phyloP scores from a whole-genome alignment of 768 basidiomycete species.

The Lactifluus pinguis region DNA sequence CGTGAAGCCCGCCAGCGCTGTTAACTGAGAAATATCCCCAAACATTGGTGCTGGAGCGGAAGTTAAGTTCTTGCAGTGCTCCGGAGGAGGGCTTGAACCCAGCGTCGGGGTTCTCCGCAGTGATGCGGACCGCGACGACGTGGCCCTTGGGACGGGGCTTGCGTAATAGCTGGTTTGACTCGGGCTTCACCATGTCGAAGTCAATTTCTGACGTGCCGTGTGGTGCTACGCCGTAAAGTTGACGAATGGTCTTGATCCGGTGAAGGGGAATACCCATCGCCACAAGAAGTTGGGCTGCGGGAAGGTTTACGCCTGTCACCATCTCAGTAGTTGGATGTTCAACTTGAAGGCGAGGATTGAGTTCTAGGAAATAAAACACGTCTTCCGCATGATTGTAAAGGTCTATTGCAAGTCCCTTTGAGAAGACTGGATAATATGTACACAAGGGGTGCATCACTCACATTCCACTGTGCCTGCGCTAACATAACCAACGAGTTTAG shows the following conservation, averaged over 20 bases:
- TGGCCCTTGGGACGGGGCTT: slow-evolving; percentile 97
- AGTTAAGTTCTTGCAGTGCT: slow-evolving; percentile 95
- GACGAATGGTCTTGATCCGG: slow-evolving; percentile 91
- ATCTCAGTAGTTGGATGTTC: slow-evolving; percentile 99
- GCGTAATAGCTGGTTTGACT: slow-evolving; percentile 79
- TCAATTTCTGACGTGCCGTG: slow-evolving; percentile 88
- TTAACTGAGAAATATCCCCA: slow-evolving; percentile 99
- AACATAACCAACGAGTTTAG: slow-evolving; percentile 97
- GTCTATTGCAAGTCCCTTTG: slow-evolving; percentile 38
- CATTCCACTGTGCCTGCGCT: slow-evolving; percentile 98
- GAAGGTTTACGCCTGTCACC: slow-evolving; percentile 98
- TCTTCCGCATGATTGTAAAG: slow-evolving; percentile 93
- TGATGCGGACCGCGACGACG: slow-evolving; percentile 98
- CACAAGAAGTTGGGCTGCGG: slow-evolving; percentile 92
- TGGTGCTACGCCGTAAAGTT: slow-evolving; percentile 89
- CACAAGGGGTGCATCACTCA: slow-evolving; percentile 29
- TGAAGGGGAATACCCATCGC: slow-evolving; percentile 98
- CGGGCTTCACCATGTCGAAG: slow-evolving; percentile 90
- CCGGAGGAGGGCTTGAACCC: slow-evolving; percentile 99
- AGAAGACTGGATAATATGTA: neutral
- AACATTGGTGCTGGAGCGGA: slow-evolving; percentile 97
- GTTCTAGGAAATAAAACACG: slow-evolving; percentile 93
- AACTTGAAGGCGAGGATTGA: slow-evolving; percentile 98
- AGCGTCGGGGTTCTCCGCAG: slow-evolving; percentile 98
- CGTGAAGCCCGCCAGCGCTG: slow-evolving; percentile 92